Evolutionary conservation across 768 basidiomycete genomes (phyloP).

Genomic region (Hysterangium stoloniferum): DNA sequence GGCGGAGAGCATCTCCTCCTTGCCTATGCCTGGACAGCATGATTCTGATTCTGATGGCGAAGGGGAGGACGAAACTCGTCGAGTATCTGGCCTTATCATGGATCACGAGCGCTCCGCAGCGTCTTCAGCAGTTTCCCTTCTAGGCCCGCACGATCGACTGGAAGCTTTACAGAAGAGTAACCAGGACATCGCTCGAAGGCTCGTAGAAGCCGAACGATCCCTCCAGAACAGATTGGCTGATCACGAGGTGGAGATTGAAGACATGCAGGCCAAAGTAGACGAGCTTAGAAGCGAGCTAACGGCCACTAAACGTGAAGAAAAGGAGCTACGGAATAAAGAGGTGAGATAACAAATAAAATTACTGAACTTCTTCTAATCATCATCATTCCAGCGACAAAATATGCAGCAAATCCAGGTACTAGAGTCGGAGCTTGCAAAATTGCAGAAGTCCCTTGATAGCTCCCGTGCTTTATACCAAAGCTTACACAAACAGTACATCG

Average conservation of each 20-base stretch:
- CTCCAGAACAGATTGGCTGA: slow-evolving; percentile 60
- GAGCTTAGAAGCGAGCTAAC: slow-evolving; percentile 71
- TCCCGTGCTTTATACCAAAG: slow-evolving; percentile 65
- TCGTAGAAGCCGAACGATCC: slow-evolving; percentile 65
- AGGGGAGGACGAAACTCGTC: slow-evolving; percentile 32
- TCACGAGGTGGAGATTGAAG: slow-evolving; percentile 78
- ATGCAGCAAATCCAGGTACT: slow-evolving; percentile 56
- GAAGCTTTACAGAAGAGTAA: slow-evolving; percentile 71
- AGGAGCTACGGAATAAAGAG: slow-evolving; percentile 84
- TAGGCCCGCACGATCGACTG: slow-evolving; percentile 63
- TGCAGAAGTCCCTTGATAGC: slow-evolving; percentile 67
- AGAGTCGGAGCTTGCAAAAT: slow-evolving; percentile 73
- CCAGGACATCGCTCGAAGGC: slow-evolving; percentile 63
- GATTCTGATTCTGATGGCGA: slow-evolving; percentile 37
- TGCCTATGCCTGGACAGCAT: slow-evolving; percentile 49
- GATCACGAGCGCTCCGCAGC: slow-evolving; percentile 42
- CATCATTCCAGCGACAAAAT: slow-evolving; percentile 44
- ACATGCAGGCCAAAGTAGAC: slow-evolving; percentile 69
- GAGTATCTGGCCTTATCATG: slow-evolving; percentile 46
- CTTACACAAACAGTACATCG: slow-evolving; percentile 81
- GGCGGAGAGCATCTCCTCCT: slow-evolving; percentile 39
- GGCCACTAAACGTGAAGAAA: slow-evolving; percentile 83
- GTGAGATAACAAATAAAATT: slow-evolving; percentile 31
- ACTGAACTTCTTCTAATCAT: slow-evolving; percentile 15
- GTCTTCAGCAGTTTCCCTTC: slow-evolving; percentile 60